Conservation (phyloP, 2,329 filamentous ascomycete species). For the Botrytis paeoniae region DNA sequence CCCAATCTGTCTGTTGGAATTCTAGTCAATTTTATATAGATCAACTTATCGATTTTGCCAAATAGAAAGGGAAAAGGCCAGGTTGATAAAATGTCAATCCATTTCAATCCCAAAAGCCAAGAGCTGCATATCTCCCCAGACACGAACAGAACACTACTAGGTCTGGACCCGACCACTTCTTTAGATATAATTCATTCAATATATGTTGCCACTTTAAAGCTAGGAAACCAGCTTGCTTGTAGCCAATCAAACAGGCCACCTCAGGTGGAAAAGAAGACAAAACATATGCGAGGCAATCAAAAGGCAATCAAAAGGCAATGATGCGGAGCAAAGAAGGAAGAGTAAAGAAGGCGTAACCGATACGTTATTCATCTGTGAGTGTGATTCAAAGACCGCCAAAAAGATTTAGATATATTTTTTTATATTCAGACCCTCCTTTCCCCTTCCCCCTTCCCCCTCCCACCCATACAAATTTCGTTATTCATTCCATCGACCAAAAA, state of each 20-base stretch:
- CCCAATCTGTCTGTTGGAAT: not conserved
- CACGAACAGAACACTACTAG: not conserved
- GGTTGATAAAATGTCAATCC: not conserved
- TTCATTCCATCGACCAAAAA: not conserved
- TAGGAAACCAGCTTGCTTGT: not conserved
- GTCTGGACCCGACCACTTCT: conserved; percentile 8
- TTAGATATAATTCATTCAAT: not conserved
- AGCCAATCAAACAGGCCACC: conserved; percentile 1
- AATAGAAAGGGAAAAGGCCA: not conserved
- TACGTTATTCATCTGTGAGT: not conserved
- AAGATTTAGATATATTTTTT: not conserved
- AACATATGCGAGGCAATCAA: not conserved
- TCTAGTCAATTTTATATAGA: not conserved
- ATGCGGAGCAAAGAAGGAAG: not conserved
- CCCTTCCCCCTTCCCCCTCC: too few relatives aligned
- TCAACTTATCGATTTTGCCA: conserved; percentile 2
- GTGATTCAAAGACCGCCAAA: not conserved
- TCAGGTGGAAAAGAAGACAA: not conserved
- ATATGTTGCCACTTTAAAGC: not conserved
- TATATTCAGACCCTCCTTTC: not conserved
- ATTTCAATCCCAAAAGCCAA: conserved; percentile 5
- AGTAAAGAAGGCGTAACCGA: not conserved
- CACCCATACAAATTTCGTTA: not conserved
- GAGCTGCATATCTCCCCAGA: not conserved
- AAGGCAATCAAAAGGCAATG: not conserved